Evolutionary conservation across 2,329 filamentous ascomycete species (phyloP), one percentile per base, ranked within the genome.

Genomic region (Blastomyces emzantsi): DNA sequence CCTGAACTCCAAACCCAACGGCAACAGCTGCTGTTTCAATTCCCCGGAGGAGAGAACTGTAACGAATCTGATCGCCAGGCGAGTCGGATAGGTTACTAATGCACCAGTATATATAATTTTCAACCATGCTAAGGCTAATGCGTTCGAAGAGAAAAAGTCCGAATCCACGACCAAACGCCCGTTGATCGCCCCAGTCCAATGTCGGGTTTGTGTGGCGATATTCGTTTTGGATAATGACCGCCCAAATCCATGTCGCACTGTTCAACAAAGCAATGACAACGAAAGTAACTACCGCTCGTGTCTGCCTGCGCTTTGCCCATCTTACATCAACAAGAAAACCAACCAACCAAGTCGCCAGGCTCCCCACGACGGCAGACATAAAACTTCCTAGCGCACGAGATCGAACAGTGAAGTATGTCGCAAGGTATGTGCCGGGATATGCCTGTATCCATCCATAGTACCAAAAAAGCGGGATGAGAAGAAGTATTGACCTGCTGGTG

Each of bases 71-170:
- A 58, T 79, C 77, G 0, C 75, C 76, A 0, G 75, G 76, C 1
- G 76, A 79, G 62, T 79, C 76, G 0, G 77, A 77, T 3, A 80
- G 67, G 63, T 79, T 79, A 2, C 77, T 71, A 63, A 80, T 80
- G 60, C 76, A 79, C 78, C 78, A 80, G 67, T 80, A 80, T 36
- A 79, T 77, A 64, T 77, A 79, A 63, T 79, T 79, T 60, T 80
- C 75, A 2, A 78, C 74, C 69, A 79, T 74, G 3, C 72, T 71
- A 0, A 76, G 66, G 64, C 74, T 76, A 62, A 77, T 69, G 2
- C 74, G 72, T 64, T 78, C 75, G 54, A 79, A 74, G 64, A 80
- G 68, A 64, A 76, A 80, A 9, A 79, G 61, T 0, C 77, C 77
- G 62, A 79, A 79, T 0, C 77, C 78, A 1, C 77, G 73, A 1